Evolutionary conservation across 1,284 basidiomycete species (phyloP).

Genomic region (Boletellus deceptivus): DNA sequence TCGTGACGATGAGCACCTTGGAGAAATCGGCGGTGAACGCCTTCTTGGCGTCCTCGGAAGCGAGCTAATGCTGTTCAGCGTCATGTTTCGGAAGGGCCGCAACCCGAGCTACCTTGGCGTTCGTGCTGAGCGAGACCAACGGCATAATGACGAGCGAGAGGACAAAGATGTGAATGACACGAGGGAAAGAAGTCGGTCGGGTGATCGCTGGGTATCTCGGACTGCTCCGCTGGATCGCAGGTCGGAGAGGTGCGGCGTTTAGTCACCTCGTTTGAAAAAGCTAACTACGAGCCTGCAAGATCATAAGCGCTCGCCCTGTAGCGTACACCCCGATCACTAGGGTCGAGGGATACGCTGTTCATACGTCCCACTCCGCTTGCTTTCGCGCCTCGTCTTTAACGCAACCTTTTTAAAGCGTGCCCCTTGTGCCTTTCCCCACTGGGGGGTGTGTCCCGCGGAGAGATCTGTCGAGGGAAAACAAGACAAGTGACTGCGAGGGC

Average conservation of each 20-base stretch:
- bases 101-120: conserved; percentile 11
- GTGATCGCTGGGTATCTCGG: neutral
- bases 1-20: conserved; percentile 25
- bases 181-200: neutral
- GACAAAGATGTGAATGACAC: neutral
- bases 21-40: conserved; percentile 60
- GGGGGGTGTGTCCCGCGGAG: conserved; percentile 52
- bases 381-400: too few species aligned
- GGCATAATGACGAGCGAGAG: conserved; percentile 13
- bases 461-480: conserved; percentile 37
- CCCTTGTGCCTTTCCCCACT: conserved; percentile 39
- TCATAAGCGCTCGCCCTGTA: conserved; percentile 1
- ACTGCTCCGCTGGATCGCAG: neutral
- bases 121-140: conserved; percentile 19
- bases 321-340: conserved; percentile 6
- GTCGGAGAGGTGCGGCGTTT: too few species aligned
- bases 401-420: too few species aligned
- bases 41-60: conserved; percentile 32
- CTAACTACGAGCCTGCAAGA: too few species aligned
- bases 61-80: conserved; percentile 8
- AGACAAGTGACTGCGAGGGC: too few species aligned
- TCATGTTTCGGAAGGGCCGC: neutral
- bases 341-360: conserved; percentile 9
- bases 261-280: too few species aligned
- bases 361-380: too few species aligned